Percentiles rank a stretch among this genome's conserved stretches.
Evolutionary conservation across 257 asterid genomes (phyloP).

Genomic region (Capsicum rhomboideum): DNA sequence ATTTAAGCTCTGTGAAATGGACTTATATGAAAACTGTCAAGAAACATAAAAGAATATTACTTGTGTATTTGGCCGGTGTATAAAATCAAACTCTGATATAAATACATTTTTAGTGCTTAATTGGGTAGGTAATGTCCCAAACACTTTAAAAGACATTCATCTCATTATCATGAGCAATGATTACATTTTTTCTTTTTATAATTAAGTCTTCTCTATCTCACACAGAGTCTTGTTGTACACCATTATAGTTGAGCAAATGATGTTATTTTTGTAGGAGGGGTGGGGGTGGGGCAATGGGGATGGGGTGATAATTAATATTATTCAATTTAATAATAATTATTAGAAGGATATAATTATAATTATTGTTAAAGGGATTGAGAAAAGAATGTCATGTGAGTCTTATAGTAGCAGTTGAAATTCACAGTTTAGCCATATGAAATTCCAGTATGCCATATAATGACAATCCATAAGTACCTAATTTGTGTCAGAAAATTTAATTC

Average conservation of each 20-base stretch:
- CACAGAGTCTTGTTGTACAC: not conserved
- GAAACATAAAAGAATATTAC: not conserved
- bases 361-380: too few species aligned
- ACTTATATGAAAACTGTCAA: not conserved
- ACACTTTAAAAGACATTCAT: not conserved
- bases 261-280: too few species aligned
- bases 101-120: not conserved
- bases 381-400: too few species aligned
- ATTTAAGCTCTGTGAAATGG: not conserved
- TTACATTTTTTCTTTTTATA: not conserved
- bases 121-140: not conserved
- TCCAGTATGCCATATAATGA: not conserved
- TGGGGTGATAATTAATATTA: too few species aligned
- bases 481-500: too few species aligned
- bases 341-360: too few species aligned
- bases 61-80: not conserved
- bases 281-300: too few species aligned
- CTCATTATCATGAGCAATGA: not conserved
- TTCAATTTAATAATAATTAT: too few species aligned
- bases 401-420: too few species aligned
- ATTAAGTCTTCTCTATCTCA: not conserved
- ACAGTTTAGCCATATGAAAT: not conserved
- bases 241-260: not conserved
- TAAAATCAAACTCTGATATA: not conserved
- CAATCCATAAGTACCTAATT: not conserved